These are phyloP conservation scores for Linum trigynum DNA, from an alignment of 345 rosid species.

Conservation along the genomic window DNA sequence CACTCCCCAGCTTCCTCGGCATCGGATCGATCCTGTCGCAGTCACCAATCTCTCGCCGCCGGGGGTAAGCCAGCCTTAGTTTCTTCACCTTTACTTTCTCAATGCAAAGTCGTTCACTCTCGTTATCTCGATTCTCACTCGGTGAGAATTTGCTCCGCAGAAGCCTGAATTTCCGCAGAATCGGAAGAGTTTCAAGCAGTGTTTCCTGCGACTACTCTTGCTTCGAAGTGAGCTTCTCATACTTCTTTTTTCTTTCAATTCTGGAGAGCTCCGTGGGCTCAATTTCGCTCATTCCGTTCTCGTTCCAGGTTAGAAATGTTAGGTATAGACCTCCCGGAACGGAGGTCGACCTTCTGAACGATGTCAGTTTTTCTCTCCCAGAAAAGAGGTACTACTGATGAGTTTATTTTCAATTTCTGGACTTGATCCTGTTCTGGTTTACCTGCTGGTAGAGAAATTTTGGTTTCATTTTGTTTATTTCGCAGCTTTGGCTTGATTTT, in stretches of 20 bases:
- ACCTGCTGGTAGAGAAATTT: constrained; percentile 2
- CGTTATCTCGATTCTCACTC: neutral
- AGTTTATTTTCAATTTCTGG: neutral
- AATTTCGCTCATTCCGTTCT: neutral
- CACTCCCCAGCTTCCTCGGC: constrained; percentile 11
- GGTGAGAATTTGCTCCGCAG: constrained; percentile 19
- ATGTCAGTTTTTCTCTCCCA: constrained; percentile 63
- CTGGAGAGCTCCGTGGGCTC: neutral
- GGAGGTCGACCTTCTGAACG: constrained; percentile 56
- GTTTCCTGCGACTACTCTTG: constrained; percentile 50
- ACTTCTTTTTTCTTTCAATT: neutral
- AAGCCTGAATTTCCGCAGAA: constrained; percentile 16
- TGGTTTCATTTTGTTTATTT: neutral
- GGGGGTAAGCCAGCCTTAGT: constrained; percentile 14
- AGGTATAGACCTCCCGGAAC: constrained; percentile 78
- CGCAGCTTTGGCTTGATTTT: constrained; percentile 87
- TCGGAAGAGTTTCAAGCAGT: constrained; percentile 9
- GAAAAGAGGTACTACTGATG: constrained; percentile 46
- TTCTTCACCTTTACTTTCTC: neutral
- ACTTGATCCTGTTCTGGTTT: neutral
- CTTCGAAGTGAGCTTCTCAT: constrained; percentile 48
- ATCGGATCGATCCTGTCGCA: constrained; percentile 3
- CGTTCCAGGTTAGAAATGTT: constrained; percentile 48
- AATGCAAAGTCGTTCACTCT: neutral
- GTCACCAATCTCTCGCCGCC: constrained; percentile 11